phyloP scores from a whole-genome alignment of 2,329 filamentous ascomycete species.

The Talaromyces sp. region DNA sequence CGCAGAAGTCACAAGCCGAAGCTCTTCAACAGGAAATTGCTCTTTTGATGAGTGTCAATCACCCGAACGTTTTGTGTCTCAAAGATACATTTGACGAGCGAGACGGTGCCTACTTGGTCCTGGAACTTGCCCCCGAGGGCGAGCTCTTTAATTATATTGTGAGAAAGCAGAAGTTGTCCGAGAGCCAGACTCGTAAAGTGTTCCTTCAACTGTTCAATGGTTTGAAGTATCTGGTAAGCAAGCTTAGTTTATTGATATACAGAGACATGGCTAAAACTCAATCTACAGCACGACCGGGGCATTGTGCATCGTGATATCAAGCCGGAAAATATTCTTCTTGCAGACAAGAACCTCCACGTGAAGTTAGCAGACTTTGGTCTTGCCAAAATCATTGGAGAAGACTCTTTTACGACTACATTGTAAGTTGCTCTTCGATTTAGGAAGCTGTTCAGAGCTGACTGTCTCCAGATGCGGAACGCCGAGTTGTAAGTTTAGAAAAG shows the following conservation, averaged over 20 bases:
- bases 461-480: slow-evolving; percentile 73
- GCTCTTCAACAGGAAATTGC: slow-evolving; percentile 93
- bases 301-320: slow-evolving; percentile 98
- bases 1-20: slow-evolving; percentile 79
- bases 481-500: slow-evolving; percentile 59
- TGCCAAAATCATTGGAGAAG: slow-evolving; percentile 97
- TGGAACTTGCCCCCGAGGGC: slow-evolving; percentile 87
- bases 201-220: slow-evolving; percentile 91
- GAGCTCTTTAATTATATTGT: slow-evolving; percentile 96
- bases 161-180: slow-evolving; percentile 80
- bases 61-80: slow-evolving; percentile 86
- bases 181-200: slow-evolving; percentile 78
- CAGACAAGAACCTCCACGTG: slow-evolving; percentile 77
- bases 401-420: slow-evolving; percentile 94
- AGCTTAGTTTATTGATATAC: background rate
- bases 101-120: slow-evolving; percentile 83
- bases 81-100: slow-evolving; percentile 93
- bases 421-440: slow-evolving; percentile 41
- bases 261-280: slow-evolving; percentile 13
- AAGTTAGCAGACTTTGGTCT: slow-evolving; percentile 96
- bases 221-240: slow-evolving; percentile 83
- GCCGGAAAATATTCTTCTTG: slow-evolving; percentile 89
- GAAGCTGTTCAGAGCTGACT: slow-evolving; percentile 24
- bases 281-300: slow-evolving; percentile 79
- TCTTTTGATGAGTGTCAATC: slow-evolving; percentile 93